Percentiles rank a stretch among this genome's conserved stretches.
Conservation (phyloP, 2,329 filamentous ascomycete genomes). For the Claviceps digitariae region DNA sequence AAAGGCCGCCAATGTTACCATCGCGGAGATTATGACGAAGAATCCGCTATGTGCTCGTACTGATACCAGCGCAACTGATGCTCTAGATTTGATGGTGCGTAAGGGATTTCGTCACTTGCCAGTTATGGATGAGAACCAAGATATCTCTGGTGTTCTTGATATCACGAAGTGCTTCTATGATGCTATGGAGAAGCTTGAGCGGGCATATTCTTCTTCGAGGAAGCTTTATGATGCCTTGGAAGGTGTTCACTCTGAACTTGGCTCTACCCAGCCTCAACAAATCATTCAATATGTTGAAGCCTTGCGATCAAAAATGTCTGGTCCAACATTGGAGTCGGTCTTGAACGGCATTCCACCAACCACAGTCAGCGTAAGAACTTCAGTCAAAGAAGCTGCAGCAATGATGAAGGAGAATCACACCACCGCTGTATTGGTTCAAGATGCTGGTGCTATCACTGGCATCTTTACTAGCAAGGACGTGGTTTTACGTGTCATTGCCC, state of each 20-base stretch:
- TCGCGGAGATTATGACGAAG: constrained; percentile 99
- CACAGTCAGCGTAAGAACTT: constrained; percentile 89
- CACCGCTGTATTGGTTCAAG: constrained; percentile 88
- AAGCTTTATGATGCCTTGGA: constrained; percentile 96
- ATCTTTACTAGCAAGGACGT: constrained; percentile 99
- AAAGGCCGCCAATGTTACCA: constrained; percentile 80
- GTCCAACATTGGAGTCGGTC: constrained; percentile 88
- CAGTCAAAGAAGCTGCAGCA: constrained; percentile 86
- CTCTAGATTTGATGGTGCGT: constrained; percentile 91
- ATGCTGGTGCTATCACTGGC: constrained; percentile 92
- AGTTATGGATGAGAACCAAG: constrained; percentile 99
- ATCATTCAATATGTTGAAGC: constrained; percentile 99
- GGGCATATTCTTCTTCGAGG: constrained; percentile 93
- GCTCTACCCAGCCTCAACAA: constrained; percentile 90
- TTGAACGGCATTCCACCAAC: constrained; percentile 83
- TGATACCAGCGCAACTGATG: constrained; percentile 95
- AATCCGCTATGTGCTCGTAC: constrained; percentile 95
- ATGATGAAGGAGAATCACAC: constrained; percentile 99
- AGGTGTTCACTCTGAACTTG: constrained; percentile 93
- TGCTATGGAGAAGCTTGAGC: constrained; percentile 98
- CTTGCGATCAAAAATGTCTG: constrained; percentile 90
- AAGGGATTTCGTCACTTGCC: constrained; percentile 96
- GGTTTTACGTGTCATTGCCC: constrained; percentile 92
- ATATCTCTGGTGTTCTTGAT: constrained; percentile 94
- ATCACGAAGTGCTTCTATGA: constrained; percentile 99